Percentiles rank a stretch among this genome's conserved stretches.
phyloP scores from a whole-genome alignment of 1,284 basidiomycete species.

The Chondrostereum purpureum region DNA sequence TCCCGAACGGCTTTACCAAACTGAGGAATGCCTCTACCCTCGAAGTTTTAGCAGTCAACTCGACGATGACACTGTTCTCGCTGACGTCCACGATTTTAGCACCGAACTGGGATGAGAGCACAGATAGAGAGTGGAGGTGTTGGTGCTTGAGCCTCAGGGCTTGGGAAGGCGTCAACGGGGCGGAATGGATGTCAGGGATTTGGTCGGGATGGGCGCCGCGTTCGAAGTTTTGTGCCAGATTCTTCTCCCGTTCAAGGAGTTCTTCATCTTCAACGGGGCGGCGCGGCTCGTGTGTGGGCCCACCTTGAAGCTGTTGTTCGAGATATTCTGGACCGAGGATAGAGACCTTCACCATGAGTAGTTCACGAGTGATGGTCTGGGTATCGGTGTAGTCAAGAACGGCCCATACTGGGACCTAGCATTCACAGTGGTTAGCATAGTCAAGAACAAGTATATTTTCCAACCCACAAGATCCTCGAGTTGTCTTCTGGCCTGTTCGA shows the following conservation, averaged over 20 bases:
- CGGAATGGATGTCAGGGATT: conserved; percentile 18
- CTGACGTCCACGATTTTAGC: conserved; percentile 94
- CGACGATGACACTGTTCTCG: conserved; percentile 91
- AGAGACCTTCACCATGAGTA: conserved; percentile 88
- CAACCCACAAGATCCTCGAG: conserved; percentile 84
- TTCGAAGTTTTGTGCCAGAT: conserved; percentile 74
- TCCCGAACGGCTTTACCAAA: conserved; percentile 90
- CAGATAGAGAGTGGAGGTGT: conserved; percentile 81
- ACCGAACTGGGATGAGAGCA: conserved; percentile 84
- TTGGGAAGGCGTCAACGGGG: conserved; percentile 68
- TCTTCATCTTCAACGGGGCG: conserved; percentile 22
- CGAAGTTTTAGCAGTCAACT: conserved; percentile 88
- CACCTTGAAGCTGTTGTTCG: conserved; percentile 79
- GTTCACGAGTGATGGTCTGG: conserved; percentile 80
- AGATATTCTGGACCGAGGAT: conserved; percentile 98
- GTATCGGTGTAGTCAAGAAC: conserved; percentile 95
- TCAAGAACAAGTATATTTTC: neutral
- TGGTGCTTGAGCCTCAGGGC: conserved; percentile 87
- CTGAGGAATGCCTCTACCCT: conserved; percentile 92
- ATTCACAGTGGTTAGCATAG: neutral
- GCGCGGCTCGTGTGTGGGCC: conserved; percentile 73
- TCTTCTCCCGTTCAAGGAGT: conserved; percentile 55
- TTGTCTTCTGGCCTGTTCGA: conserved; percentile 93
- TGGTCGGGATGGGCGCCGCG: conserved; percentile 38
- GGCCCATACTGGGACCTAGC: conserved; percentile 93